phyloP scores from a whole-genome alignment of 768 basidiomycete species.

The Naematelia encephala region DNA sequence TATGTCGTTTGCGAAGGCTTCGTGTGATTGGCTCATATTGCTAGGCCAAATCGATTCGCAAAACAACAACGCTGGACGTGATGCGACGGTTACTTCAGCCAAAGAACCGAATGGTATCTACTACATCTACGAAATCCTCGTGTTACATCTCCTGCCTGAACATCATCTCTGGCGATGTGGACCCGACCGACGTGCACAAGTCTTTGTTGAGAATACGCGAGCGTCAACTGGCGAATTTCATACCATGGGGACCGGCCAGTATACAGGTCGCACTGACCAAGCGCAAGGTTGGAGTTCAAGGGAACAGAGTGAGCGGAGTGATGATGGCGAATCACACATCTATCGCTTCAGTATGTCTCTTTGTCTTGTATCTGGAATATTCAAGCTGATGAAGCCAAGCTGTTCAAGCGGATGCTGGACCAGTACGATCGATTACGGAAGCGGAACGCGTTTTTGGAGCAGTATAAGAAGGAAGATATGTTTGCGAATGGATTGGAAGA shows the following conservation, averaged over 20 bases:
- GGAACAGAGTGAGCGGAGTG: conserved; percentile 92
- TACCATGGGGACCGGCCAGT: conserved; percentile 98
- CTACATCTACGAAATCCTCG: conserved; percentile 52
- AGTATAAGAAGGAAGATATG: conserved; percentile 95
- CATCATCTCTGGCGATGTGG: conserved; percentile 97
- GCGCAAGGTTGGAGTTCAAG: conserved; percentile 71
- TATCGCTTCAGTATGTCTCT: conserved; percentile 81
- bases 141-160: conserved; percentile 98
- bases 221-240: conserved; percentile 92
- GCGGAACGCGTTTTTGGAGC: conserved; percentile 91
- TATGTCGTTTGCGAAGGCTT: conserved; percentile 48
- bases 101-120: conserved; percentile 97
- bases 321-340: conserved; percentile 99
- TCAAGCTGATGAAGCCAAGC: conserved; percentile 53
- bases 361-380: neutral
- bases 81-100: conserved; percentile 97
- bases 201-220: conserved; percentile 94
- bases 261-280: conserved; percentile 95
- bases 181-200: conserved; percentile 98
- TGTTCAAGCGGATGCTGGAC: conserved; percentile 93
- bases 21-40: conserved; percentile 5
- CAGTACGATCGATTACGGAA: conserved; percentile 85
- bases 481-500: conserved; percentile 91
- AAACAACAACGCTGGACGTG: conserved; percentile 96
- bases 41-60: conserved; percentile 88